Evolutionary conservation across 352 stramenopile genomes (phyloP).

Genomic region (Globisporangium lucens): DNA sequence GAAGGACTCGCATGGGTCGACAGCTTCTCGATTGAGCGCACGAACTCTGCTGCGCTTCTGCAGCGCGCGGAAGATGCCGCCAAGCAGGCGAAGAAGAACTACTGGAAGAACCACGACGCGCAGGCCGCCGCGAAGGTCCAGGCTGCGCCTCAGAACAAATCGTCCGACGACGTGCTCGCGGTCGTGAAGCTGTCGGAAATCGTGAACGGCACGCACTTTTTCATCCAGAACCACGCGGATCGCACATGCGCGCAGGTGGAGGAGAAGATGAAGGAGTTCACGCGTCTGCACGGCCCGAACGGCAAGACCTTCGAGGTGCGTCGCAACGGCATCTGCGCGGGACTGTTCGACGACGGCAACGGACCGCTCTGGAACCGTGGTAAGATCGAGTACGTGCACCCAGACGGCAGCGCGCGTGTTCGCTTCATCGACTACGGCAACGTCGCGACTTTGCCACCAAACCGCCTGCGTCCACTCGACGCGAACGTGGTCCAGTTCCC

Average conservation of each 20-base stretch:
- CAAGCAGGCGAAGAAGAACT: constrained; percentile 91
- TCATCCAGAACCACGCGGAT: constrained; percentile 90
- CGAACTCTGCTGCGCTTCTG: constrained; percentile 68
- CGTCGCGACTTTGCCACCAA: constrained; percentile 76
- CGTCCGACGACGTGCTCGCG: constrained; percentile 62
- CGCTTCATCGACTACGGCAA: constrained; percentile 97
- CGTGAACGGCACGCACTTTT: constrained; percentile 91
- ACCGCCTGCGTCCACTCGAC: constrained; percentile 89
- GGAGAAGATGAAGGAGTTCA: constrained; percentile 94
- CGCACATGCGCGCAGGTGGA: constrained; percentile 87
- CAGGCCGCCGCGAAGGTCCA: constrained; percentile 52
- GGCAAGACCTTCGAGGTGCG: constrained; percentile 91
- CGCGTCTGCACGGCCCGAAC: constrained; percentile 78
- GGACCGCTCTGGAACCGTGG: constrained; percentile 94
- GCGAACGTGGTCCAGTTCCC: constrained; percentile 87
- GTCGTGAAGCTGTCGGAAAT: constrained; percentile 94
- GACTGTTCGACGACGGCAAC: constrained; percentile 95
- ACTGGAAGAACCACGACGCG: constrained; percentile 90
- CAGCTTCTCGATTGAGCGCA: constrained; percentile 92
- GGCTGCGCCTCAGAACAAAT: constrained; percentile 36
- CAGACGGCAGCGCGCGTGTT: constrained; percentile 68
- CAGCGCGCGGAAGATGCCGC: constrained; percentile 83
- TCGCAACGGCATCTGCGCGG: constrained; percentile 88
- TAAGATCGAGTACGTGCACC: constrained; percentile 81
- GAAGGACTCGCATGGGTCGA: constrained; percentile 93